Base-by-base conservation (phyloP, 1,284 basidiomycete genomes). In the Cryptococcus sp. region DNA sequence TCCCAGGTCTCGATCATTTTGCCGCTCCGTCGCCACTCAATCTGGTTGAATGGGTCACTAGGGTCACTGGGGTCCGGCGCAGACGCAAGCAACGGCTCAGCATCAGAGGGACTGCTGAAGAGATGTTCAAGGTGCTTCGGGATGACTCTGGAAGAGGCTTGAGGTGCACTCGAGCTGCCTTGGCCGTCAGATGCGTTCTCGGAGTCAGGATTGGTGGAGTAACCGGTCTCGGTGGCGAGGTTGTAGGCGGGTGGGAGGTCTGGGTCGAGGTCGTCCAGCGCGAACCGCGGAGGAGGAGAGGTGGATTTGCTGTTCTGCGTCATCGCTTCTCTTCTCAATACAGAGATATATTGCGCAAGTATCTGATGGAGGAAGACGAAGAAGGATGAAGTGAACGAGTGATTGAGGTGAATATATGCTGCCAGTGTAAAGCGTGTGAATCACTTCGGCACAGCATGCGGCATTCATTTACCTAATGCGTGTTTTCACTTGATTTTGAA, bases 211-310 rank as follows among this genome's bases (percentile, higher is more conserved):
- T 35, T 50, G 17, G 50, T 43, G 47, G 17, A 35, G 47, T 52
- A 22, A 20, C 52, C 23, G 16, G 63, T 43, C 7, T 62, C 54
- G 41, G 60, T 39, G 35, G 60, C 58, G 19, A 41, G 46, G 52
- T 73, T 69, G 59, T 76, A 76, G 13, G 73, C 63, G 13, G 73
- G 72, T 0, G 69, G 70, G 16, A 61, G 45, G 35, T 74, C 69
- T 27, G 50, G 19, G 30, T 52, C 55, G 8, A 46, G 5, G 46
- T 58, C 60, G 10, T 53, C 46, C 23, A 30, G 19, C n/a, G 19
- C 13, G 3, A n/a, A 13, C 13, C 15, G 52, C 23, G 25, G 50
- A 45, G 11, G 52, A 54, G 20, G 47, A 23, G 54, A 19, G 7
- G 53, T 19, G 2, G 25, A 16, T 22, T 58, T 58, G 27, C 35